phyloP scores from a whole-genome alignment of 345 rosid genomes.

The Erodium maritimum region DNA sequence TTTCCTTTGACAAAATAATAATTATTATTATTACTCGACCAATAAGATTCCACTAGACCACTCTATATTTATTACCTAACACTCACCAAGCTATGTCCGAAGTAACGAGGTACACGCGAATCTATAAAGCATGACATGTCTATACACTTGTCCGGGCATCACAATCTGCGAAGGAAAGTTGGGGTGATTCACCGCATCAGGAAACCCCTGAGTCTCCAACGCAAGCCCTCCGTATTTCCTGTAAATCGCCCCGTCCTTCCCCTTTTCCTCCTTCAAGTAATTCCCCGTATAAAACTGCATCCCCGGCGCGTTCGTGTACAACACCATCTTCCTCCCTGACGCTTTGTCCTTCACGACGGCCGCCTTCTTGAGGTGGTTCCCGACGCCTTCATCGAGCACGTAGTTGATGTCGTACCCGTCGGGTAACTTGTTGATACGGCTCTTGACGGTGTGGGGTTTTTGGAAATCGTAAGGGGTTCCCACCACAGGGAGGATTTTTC shows the following conservation, averaged over 20 bases:
- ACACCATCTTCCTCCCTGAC: slow-evolving; percentile 69
- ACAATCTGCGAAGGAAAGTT: slow-evolving; percentile 75
- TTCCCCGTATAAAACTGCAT: slow-evolving; percentile 68
- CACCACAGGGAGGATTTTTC: slow-evolving; percentile 21
- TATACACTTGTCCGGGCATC: slow-evolving; percentile 36
- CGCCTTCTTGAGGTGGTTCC: slow-evolving; percentile 29
- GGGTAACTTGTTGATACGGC: slow-evolving; percentile 32
- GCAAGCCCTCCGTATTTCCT: slow-evolving; percentile 37
- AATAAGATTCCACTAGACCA: no score
- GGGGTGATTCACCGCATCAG: slow-evolving; percentile 63
- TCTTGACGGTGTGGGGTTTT: slow-evolving; percentile 29
- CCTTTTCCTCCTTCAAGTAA: slow-evolving; percentile 27
- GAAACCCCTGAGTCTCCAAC: slow-evolving; percentile 80
- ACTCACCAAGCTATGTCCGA: background rate
- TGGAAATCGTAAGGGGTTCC: slow-evolving; percentile 69
- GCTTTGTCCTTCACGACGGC: slow-evolving; percentile 42
- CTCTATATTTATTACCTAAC: no score
- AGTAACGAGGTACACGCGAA: slow-evolving; percentile 32
- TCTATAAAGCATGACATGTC: slow-evolving; percentile 55
- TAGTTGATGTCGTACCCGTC: slow-evolving; percentile 76
- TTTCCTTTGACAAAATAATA: no score
- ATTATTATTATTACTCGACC: no score
- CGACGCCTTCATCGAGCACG: slow-evolving; percentile 24
- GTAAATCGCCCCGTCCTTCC: slow-evolving; percentile 51
- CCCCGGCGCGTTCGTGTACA: slow-evolving; percentile 56